Conservation (phyloP, 352 stramenopile genomes). For the Phytopythium mirpurense region DNA sequence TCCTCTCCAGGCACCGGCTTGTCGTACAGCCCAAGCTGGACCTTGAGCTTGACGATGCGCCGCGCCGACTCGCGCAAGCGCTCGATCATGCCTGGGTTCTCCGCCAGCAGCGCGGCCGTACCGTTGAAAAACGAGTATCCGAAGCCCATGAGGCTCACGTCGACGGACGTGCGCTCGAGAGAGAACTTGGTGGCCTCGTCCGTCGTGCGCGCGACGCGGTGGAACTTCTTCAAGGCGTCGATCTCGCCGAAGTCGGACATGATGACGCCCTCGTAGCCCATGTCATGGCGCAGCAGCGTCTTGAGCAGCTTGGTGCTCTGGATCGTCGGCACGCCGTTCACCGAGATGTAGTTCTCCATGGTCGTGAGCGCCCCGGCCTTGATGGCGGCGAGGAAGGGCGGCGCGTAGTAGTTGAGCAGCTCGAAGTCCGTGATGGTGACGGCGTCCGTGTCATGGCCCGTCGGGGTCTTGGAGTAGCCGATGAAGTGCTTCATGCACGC, state of each 20-base stretch:
- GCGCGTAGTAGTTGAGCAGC: constrained; percentile 78
- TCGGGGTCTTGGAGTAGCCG: constrained; percentile 74
- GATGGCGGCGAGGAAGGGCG: constrained; percentile 69
- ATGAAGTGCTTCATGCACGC: constrained; percentile 89
- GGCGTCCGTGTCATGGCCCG: constrained; percentile 73
- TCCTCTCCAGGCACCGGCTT: constrained; percentile 41
- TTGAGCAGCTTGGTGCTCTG: constrained; percentile 72
- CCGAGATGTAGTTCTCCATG: constrained; percentile 93
- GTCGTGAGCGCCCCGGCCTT: constrained; percentile 68
- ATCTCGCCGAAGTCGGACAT: constrained; percentile 92
- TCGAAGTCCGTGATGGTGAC: constrained; percentile 68
- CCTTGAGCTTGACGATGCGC: constrained; percentile 72
- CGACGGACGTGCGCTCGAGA: constrained; percentile 67
- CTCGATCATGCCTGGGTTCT: constrained; percentile 25
- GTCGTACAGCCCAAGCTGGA: constrained; percentile 71
- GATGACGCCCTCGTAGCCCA: constrained; percentile 79
- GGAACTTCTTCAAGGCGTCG: constrained; percentile 70
- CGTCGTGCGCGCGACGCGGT: constrained; percentile 40
- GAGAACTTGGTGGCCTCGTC: constrained; percentile 58
- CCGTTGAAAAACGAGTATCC: constrained; percentile 44
- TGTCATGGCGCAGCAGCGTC: constrained; percentile 74
- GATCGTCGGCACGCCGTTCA: constrained; percentile 88
- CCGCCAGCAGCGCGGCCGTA: constrained; percentile 34
- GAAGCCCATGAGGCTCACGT: constrained; percentile 88
- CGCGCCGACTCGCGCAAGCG: constrained; percentile 49